A percentile compares a stretch with the other conserved stretches of the same genome.
These are phyloP conservation scores for Apiotrichum gamsii DNA, from an alignment of 1,284 basidiomycete species.

Conservation along the genomic window DNA sequence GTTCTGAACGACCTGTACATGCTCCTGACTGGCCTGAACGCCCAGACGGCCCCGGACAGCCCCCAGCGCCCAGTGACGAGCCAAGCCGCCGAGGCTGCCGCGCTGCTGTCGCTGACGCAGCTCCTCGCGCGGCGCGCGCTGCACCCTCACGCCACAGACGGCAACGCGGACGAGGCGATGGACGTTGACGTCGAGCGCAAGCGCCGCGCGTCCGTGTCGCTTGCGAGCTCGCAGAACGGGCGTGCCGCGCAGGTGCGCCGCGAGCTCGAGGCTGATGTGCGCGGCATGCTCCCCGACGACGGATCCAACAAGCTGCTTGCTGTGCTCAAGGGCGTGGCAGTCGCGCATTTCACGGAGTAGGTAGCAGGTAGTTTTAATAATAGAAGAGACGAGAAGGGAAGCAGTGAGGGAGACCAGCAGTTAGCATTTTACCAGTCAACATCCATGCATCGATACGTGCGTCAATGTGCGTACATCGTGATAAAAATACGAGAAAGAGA, in stretches of 20 bases:
- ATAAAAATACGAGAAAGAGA: too few species aligned
- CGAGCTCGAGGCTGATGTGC: conserved; percentile 68
- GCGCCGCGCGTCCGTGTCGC: conserved; percentile 1
- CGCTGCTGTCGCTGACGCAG: conserved; percentile 25
- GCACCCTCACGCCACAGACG: conserved; percentile 2
- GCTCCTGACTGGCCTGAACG: conserved; percentile 57
- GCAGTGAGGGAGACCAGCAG: conserved; percentile 11
- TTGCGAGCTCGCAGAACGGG: neutral
- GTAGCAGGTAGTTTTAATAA: conserved; percentile 4
- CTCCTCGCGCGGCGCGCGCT: conserved; percentile 53
- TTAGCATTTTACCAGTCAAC: conserved; percentile 14
- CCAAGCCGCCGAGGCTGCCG: conserved; percentile 43
- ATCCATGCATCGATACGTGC: neutral
- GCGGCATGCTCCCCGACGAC: conserved; percentile 58
- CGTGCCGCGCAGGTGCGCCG: conserved; percentile 39
- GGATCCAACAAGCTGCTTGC: conserved; percentile 47
- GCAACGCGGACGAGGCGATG: conserved; percentile 9
- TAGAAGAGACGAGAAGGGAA: conserved; percentile 16
- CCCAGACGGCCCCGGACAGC: conserved; percentile 57
- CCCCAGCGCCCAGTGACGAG: conserved; percentile 55
- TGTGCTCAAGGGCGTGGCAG: conserved; percentile 58
- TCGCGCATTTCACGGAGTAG: conserved; percentile 8
- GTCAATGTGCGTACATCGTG: neutral
- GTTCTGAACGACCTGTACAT: conserved; percentile 63
- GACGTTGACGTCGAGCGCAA: conserved; percentile 47